Percentiles rank a stretch among this genome's conserved stretches.
These are phyloP conservation scores for Citropsis articulata DNA, from an alignment of 345 rosid species.

Conservation along the genomic window DNA sequence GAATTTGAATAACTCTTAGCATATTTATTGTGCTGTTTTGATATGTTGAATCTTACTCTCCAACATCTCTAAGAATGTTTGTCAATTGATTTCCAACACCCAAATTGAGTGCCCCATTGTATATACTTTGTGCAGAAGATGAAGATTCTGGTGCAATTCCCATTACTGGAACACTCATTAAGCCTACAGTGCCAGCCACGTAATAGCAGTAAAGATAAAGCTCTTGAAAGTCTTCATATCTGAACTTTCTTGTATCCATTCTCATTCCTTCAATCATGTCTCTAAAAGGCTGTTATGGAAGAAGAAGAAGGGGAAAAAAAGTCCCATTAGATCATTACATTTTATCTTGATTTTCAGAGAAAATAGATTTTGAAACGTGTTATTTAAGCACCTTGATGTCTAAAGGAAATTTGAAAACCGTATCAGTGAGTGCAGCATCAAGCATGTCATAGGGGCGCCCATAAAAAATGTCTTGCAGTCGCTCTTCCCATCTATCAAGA, in stretches of 20 bases:
- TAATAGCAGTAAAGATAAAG: slow-evolving; percentile 56
- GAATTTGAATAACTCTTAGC: not conserved
- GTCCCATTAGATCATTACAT: not conserved
- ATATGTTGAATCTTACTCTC: slow-evolving; percentile 40
- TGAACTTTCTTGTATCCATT: slow-evolving; percentile 48
- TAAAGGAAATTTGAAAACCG: slow-evolving; percentile 46
- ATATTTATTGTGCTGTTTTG: too few relatives aligned
- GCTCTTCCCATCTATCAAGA: slow-evolving; percentile 58
- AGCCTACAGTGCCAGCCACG: slow-evolving; percentile 60
- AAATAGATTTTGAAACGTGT: not conserved
- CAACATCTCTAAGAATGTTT: slow-evolving; percentile 63
- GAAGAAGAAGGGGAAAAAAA: not conserved
- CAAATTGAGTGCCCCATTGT: slow-evolving; percentile 45
- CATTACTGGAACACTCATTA: slow-evolving; percentile 67
- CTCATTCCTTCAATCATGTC: slow-evolving; percentile 74
- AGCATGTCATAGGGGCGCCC: slow-evolving; percentile 61
- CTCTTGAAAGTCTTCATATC: slow-evolving; percentile 50
- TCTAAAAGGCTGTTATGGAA: slow-evolving; percentile 43
- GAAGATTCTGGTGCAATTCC: slow-evolving; percentile 50
- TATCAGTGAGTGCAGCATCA: slow-evolving; percentile 58
- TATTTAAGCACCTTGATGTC: slow-evolving; percentile 42
- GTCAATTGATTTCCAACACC: slow-evolving; percentile 65
- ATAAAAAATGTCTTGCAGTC: slow-evolving; percentile 51
- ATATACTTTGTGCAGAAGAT: slow-evolving; percentile 32
- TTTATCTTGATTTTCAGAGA: not conserved